Base-by-base conservation (phyloP, 805 yeast species). In the Myxozyma mucilagina region DNA sequence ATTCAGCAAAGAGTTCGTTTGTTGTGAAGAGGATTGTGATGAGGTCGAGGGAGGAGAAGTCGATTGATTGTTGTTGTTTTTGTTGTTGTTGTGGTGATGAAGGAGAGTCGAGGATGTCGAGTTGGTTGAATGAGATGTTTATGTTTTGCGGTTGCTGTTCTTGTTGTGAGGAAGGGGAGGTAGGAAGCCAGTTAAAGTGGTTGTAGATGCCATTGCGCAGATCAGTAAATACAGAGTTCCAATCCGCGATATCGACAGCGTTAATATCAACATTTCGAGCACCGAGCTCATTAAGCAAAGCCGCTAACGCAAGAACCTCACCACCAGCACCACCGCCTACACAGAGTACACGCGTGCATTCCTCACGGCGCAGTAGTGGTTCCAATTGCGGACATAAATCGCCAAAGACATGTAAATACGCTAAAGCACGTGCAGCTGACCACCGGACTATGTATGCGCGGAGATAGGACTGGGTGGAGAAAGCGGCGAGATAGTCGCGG, bases 261-360 rank as follows among this genome's bases (percentile, higher is more conserved):
- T 81, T 77, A 14, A 90, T 72, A 34, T 77, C 74, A 32, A 85
- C 70, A 32, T 60, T 56, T 31, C 59, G 50, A 70, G 69, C 74
- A 65, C 4, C 71, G 59, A 45, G 76, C 73, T 1, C 78, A 11
- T 41, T 76, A 63, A 84, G 85, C 0, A 87, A 75, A 16, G 91
- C 79, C 1, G 84, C 83, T 47, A 89, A 69, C 0, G 83, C 89
- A 8, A 83, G 82, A 29, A 90, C 73, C 71, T 90, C 97, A 1
- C 90, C 89, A 4, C 93, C 89, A 0, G 97, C 97, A 39, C 97
- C 97, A 29, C 96, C 97, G 18, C 97, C 97, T 41, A 91, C 79
- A 67, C 87, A 82, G 39, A 90, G 71, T 0, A 86, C 82, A 6
- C 78, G 47, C 20, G 55, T 58, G 16, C 11, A 13, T n/a, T 4